phyloP scores from a whole-genome alignment of 495 filamentous ascomycete species.

The Parmelia sp. region DNA sequence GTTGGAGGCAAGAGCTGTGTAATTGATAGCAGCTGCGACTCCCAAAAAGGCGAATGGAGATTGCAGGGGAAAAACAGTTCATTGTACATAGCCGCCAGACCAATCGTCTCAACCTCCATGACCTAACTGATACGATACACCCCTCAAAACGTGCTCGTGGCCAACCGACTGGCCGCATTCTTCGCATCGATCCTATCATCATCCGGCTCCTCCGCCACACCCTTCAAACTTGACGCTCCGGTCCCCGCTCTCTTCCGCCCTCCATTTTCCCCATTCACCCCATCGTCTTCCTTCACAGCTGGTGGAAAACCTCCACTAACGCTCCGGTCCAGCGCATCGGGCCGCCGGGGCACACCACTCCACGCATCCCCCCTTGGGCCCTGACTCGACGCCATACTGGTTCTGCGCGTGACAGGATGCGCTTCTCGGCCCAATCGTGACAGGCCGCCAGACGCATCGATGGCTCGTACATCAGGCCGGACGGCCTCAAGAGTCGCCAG shows the following conservation, averaged over 20 bases:
- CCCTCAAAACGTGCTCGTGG: slow-evolving; percentile 78
- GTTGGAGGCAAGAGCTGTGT: neutral
- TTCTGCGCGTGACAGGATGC: slow-evolving; percentile 66
- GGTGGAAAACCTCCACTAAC: slow-evolving; percentile 62
- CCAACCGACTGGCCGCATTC: slow-evolving; percentile 89
- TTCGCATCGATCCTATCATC: slow-evolving; percentile 90
- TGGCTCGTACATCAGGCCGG: slow-evolving; percentile 84
- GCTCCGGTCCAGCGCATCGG: slow-evolving; percentile 67
- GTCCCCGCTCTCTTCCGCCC: slow-evolving; percentile 57
- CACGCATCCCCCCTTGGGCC: slow-evolving; percentile 95
- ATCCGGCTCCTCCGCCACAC: slow-evolving; percentile 78
- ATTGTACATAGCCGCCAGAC: slow-evolving; percentile 1
- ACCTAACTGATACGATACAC: neutral
- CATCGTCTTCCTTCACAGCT: slow-evolving; percentile 37
- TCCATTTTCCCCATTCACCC: slow-evolving; percentile 35
- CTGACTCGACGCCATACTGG: slow-evolving; percentile 77
- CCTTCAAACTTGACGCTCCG: slow-evolving; percentile 47
- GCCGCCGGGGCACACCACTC: slow-evolving; percentile 84
- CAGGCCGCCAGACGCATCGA: slow-evolving; percentile 84
- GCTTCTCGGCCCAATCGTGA: slow-evolving; percentile 81
- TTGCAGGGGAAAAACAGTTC: neutral
- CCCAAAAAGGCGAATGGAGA: neutral
- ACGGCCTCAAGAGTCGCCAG: slow-evolving; percentile 88
- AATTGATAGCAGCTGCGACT: neutral
- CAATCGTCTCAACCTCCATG: neutral